phyloP scores from a whole-genome alignment of 805 yeast species.

The Zygoascus bituminiphila region DNA sequence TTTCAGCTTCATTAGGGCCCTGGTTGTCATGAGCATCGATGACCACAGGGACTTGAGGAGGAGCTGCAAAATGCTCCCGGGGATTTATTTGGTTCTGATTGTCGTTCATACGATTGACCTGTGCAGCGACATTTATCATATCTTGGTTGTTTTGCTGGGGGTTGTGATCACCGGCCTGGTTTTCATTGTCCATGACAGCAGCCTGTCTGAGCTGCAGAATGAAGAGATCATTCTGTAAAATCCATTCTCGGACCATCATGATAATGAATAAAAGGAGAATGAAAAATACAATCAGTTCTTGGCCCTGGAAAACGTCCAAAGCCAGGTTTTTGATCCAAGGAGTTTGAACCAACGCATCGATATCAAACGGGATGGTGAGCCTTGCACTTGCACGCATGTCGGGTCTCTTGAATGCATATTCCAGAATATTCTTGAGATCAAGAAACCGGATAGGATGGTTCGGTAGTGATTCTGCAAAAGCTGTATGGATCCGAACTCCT shows the following conservation, averaged over 20 bases:
- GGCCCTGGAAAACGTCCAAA: conserved; percentile 24
- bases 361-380: conserved; percentile 1
- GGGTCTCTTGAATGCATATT: neutral
- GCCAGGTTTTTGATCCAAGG: conserved; percentile 4
- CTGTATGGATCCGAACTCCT: conserved; percentile 17
- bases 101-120: neutral
- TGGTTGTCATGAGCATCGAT: neutral
- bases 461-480: conserved; percentile 17
- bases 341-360: conserved; percentile 1
- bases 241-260: conserved; percentile 33
- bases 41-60: neutral
- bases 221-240: conserved; percentile 25
- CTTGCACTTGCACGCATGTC: neutral
- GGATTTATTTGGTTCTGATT: neutral
- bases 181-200: conserved; percentile 6
- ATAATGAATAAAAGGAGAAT: conserved; percentile 30
- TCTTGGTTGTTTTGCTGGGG: neutral
- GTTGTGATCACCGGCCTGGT: neutral
- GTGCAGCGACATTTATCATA: neutral
- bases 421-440: neutral
- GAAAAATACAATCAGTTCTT: conserved; percentile 18
- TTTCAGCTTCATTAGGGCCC: neutral
- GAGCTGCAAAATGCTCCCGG: neutral
- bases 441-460: conserved; percentile 2
- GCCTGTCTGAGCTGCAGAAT: conserved; percentile 3